Evolutionary conservation across 1,139 yeast species (phyloP).

Genomic region (Protomyces inundatus): DNA sequence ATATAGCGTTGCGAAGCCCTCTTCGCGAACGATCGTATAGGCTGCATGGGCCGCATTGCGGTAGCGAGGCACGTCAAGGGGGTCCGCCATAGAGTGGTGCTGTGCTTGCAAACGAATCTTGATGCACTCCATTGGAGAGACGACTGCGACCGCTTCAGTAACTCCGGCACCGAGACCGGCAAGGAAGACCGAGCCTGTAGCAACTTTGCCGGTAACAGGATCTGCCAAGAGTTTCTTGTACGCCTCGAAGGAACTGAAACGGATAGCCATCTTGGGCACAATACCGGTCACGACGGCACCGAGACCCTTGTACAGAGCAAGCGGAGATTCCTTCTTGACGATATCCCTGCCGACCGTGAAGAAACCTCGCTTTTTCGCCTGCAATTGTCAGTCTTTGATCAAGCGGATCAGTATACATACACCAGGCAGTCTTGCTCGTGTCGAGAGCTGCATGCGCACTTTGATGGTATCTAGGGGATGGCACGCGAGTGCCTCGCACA

Average conservation of each 20-base stretch:
- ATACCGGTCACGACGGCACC: constrained; percentile 97
- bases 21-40: constrained; percentile 77
- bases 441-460: constrained; percentile 43
- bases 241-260: constrained; percentile 89
- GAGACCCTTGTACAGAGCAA: constrained; percentile 88
- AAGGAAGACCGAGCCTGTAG: constrained; percentile 57
- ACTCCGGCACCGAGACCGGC: constrained; percentile 98
- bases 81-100: constrained; percentile 81
- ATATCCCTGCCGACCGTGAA: constrained; percentile 73
- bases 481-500: constrained; percentile 92
- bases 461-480: constrained; percentile 90
- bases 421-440: constrained; percentile 21
- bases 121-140: constrained; percentile 95
- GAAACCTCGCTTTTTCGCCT: constrained; percentile 71
- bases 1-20: constrained; percentile 82
- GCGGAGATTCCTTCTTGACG: constrained; percentile 71
- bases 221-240: constrained; percentile 67
- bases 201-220: constrained; percentile 55
- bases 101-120: constrained; percentile 96
- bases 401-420: constrained; percentile 40
- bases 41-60: constrained; percentile 91
- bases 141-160: constrained; percentile 91
- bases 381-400: constrained; percentile 41
- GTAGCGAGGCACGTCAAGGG: constrained; percentile 74
- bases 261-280: constrained; percentile 96